Evolutionary conservation across 129 eudicot genomes (phyloP).

Genomic region (Tanacetum coccineum): DNA sequence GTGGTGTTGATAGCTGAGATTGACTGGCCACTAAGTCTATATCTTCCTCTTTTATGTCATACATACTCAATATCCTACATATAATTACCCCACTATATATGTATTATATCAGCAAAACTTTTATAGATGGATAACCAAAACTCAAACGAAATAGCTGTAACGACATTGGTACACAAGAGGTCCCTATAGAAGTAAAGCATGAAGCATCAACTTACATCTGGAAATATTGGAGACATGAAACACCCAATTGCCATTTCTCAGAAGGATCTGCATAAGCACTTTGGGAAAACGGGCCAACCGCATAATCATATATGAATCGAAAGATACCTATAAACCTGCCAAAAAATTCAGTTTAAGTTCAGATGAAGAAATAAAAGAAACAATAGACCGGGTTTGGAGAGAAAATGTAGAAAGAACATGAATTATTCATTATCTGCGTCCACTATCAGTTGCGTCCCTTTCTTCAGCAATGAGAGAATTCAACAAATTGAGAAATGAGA

Average conservation of each 20-base stretch:
- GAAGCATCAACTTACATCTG: slow-evolving; percentile 52
- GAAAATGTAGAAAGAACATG: too few species aligned
- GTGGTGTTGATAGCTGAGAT: too few species aligned
- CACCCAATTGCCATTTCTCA: slow-evolving; percentile 94
- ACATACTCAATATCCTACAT: slow-evolving; percentile 80
- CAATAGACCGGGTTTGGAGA: too few species aligned
- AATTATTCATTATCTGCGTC: too few species aligned
- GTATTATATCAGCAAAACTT: background rate
- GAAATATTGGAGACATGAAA: slow-evolving; percentile 89
- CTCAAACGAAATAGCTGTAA: background rate
- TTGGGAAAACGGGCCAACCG: slow-evolving; percentile 90
- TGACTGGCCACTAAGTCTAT: too few species aligned
- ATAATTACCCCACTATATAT: background rate
- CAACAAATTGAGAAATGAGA: too few species aligned
- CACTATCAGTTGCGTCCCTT: too few species aligned
- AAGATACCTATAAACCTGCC: slow-evolving; percentile 87
- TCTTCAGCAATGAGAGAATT: too few species aligned
- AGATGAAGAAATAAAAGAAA: background rate
- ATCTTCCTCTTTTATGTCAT: slow-evolving; percentile 73
- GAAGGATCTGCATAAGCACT: slow-evolving; percentile 86
- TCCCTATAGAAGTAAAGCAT: too few species aligned
- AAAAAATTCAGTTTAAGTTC: slow-evolving; percentile 7
- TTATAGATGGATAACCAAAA: slow-evolving; percentile 3
- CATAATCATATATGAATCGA: slow-evolving; percentile 86
- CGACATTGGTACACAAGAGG: background rate